Conservation (phyloP, 2,329 filamentous ascomycete genomes). For the Scedosporium boydii region DNA sequence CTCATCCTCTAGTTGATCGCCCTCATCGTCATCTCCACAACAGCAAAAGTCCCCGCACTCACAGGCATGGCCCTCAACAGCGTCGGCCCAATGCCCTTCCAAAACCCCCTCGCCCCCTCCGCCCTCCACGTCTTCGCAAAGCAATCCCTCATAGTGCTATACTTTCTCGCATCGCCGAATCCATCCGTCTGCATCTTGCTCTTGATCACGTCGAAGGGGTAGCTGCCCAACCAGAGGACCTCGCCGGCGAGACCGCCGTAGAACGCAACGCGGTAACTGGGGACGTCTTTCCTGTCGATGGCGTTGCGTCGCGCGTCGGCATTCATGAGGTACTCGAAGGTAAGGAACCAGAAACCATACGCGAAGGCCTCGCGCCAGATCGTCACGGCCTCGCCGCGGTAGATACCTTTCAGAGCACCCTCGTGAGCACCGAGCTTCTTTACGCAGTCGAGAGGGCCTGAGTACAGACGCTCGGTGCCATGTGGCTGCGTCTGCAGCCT, state of each 20-base stretch:
- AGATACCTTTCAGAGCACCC: constrained; percentile 64
- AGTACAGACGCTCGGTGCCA: constrained; percentile 67
- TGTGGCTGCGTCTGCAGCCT: constrained; percentile 94
- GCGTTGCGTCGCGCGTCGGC: constrained; percentile 69
- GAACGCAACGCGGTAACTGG: constrained; percentile 75
- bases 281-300: constrained; percentile 66
- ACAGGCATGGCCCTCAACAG: constrained; percentile 94
- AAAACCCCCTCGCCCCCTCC: constrained; percentile 79
- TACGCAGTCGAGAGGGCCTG: constrained; percentile 82
- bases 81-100: constrained; percentile 88
- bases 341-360: constrained; percentile 90
- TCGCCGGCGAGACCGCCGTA: constrained; percentile 94
- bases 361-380: constrained; percentile 83
- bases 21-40: constrained; percentile 59
- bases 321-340: constrained; percentile 97
- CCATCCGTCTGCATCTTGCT: constrained; percentile 99
- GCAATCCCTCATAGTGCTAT: constrained; percentile 77
- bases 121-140: constrained; percentile 71
- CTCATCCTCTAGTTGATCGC: constrained; percentile 35
- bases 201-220: constrained; percentile 96
- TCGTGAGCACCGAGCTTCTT: constrained; percentile 62
- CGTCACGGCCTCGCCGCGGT: constrained; percentile 81
- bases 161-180: constrained; percentile 63
- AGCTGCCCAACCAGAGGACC: constrained; percentile 84
- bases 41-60: constrained; percentile 93